Percentiles rank a stretch among this genome's conserved stretches.
Conservation (phyloP, 2,329 filamentous ascomycete genomes). For the Macroventuria anomochaeta region DNA sequence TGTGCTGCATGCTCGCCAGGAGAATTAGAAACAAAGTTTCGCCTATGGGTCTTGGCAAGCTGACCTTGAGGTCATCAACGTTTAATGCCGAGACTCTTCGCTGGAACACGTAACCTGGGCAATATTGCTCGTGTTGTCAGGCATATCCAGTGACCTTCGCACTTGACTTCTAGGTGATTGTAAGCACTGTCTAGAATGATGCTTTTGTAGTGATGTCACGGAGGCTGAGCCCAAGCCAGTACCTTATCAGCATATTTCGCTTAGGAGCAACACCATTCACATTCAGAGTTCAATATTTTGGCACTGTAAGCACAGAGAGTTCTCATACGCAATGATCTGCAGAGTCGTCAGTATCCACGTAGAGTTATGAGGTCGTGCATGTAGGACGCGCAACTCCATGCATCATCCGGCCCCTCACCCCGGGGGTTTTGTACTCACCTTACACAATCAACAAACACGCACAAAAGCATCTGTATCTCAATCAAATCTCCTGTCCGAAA, state of each 20-base stretch:
- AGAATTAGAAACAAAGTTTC: neutral
- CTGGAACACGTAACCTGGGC: neutral
- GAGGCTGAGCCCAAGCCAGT: neutral
- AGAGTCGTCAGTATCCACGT: constrained; percentile 6
- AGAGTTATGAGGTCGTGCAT: constrained; percentile 2
- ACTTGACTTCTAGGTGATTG: neutral
- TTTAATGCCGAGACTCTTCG: neutral
- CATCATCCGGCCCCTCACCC: constrained; percentile 15
- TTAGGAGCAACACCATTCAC: neutral
- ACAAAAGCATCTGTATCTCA: constrained; percentile 1
- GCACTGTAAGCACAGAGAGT: neutral
- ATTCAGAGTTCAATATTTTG: neutral
- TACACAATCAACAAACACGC: neutral
- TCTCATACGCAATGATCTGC: neutral
- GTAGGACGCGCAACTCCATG: constrained; percentile 10
- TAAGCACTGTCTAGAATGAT: neutral
- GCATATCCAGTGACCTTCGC: neutral
- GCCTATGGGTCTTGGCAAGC: neutral
- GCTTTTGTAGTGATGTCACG: neutral
- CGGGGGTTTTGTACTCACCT: constrained; percentile 3
- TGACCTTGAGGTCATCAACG: neutral
- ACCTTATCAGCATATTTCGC: neutral
- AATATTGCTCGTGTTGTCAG: neutral
- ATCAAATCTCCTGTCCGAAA: neutral
- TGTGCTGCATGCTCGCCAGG: neutral